Base-by-base conservation (phyloP, 1,139 yeast species). In the Yamadazyma pseudoaaseri region DNA sequence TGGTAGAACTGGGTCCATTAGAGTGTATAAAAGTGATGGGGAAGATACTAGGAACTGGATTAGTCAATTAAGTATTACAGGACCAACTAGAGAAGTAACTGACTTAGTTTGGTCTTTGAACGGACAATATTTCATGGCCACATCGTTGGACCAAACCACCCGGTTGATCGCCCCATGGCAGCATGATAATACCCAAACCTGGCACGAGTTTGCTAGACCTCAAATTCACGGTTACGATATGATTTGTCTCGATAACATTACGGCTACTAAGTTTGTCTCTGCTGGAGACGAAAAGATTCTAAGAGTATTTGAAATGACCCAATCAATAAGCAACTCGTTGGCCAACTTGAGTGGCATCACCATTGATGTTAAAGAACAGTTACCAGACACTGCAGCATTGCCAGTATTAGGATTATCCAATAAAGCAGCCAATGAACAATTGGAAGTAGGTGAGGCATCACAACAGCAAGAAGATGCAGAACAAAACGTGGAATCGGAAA, bases 221-320 rank as follows among this genome's bases (percentile, higher is more conserved):
- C 99, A 94, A 56, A 92, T 94, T 44, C 99, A 94, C 57, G 99
- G 99, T 9, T 94, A 87, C 54, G 97, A 94, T 55, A 89, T 94
- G 97, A 74, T 86, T 28, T 81, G 95, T 45, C 67, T 86, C n/a
- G 79, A 79, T 31, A 71, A 82, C 14, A 58, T 92, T 16, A 62
- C 75, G 15, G 60, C 70, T 28, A 69, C 84, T 1, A 67, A 75
- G 41, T 90, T 86, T 62, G 87, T 90, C 3, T 86, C 96, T 38
- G 97, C 92, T 11, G 98, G 97, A 29, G 99, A 94, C 55, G 99
- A 94, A 53, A 94, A 94, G 62, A 82, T 89, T 10, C 61, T 92
- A 44, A 71, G 99, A 44, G 86, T 89, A 2, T 94, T 94, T 54
- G 92, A 86, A 47, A 82, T 86, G 63, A 96, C 98, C n/a, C 73